phyloP scores from a whole-genome alignment of 148 eudicot species.

The Nepenthes mirabilis region DNA sequence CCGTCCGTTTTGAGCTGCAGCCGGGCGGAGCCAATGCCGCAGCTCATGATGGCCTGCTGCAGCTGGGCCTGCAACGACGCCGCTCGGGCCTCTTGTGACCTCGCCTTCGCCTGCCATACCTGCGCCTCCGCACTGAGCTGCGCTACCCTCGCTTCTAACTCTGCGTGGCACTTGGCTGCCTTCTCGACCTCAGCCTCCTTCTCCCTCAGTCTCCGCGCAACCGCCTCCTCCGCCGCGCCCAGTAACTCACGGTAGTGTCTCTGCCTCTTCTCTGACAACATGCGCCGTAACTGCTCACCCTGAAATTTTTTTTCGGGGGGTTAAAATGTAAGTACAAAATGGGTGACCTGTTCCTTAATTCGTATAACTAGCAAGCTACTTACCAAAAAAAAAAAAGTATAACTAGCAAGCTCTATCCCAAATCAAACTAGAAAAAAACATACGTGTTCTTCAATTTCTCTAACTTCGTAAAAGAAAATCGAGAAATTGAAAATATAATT shows the following conservation, averaged over 20 bases:
- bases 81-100: slow-evolving; percentile 45
- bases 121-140: slow-evolving; percentile 46
- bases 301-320: not conserved
- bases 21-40: not conserved
- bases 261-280: slow-evolving; percentile 54
- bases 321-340: no score
- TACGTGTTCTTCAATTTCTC: not conserved
- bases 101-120: slow-evolving; percentile 50
- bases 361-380: no score
- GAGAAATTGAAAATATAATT: not conserved
- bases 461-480: not conserved
- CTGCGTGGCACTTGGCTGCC: slow-evolving; percentile 37
- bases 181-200: slow-evolving; percentile 45
- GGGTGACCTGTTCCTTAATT: no score
- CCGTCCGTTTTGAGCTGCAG: slow-evolving; percentile 2
- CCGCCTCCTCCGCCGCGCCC: slow-evolving; percentile 33
- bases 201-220: slow-evolving; percentile 25
- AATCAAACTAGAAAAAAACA: not conserved
- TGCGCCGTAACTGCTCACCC: slow-evolving; percentile 61
- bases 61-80: slow-evolving; percentile 48
- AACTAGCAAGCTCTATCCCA: no score
- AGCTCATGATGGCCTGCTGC: slow-evolving; percentile 32
- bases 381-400: no score
- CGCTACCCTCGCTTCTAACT: slow-evolving; percentile 46
- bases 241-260: slow-evolving; percentile 40